Evolutionary conservation across 1,284 basidiomycete genomes (phyloP).

Genomic region (Somion occarium): DNA sequence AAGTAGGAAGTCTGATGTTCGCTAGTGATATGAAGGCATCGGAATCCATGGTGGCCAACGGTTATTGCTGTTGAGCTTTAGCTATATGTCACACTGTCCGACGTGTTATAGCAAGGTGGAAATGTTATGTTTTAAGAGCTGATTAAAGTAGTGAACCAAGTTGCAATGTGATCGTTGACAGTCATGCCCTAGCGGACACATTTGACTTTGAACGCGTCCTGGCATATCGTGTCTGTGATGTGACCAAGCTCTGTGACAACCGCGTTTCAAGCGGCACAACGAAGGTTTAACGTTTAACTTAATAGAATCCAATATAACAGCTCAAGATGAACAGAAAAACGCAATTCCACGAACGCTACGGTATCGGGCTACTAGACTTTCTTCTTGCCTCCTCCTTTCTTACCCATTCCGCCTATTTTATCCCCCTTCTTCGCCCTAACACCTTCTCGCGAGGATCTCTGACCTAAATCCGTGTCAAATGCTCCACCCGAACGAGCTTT

Average conservation of each 20-base stretch:
- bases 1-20: conserved; percentile 48
- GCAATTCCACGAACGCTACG: too few relatives aligned
- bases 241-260: not conserved
- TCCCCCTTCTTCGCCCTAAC: conserved; percentile 35
- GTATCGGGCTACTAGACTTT: not conserved
- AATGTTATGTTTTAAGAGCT: too few relatives aligned
- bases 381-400: conserved; percentile 42
- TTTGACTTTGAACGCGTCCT: too few relatives aligned
- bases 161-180: too few relatives aligned
- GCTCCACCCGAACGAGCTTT: conserved; percentile 16
- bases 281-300: not conserved
- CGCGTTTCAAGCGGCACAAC: not conserved
- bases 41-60: too few relatives aligned
- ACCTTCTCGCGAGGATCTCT: conserved; percentile 28
- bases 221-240: not conserved
- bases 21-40: conserved; percentile 48
- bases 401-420: conserved; percentile 41
- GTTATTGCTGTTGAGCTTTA: too few relatives aligned
- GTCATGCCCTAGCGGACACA: too few relatives aligned
- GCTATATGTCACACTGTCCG: too few relatives aligned
- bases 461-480: conserved; percentile 32
- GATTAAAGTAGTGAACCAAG: too few relatives aligned
- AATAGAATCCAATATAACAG: not conserved
- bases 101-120: too few relatives aligned
- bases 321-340: not conserved